phyloP scores from a whole-genome alignment of 176 grass and related monocot species.

The Alopecurus myosuroides region DNA sequence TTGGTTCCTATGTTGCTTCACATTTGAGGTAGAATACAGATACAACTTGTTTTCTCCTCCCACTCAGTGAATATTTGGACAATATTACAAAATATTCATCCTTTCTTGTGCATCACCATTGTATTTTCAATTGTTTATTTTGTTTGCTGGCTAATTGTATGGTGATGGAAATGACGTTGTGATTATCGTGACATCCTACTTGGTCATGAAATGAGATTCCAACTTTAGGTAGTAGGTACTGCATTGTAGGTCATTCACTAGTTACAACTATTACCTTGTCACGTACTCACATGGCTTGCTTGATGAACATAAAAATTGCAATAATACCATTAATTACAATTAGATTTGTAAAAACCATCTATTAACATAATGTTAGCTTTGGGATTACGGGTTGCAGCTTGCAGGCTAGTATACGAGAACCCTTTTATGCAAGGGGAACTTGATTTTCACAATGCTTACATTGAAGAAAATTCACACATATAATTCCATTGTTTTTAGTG shows the following conservation, averaged over 20 bases:
- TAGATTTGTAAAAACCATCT: not conserved
- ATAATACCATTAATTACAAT: not conserved
- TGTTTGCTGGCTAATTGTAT: not conserved
- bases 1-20: slow-evolving; percentile 1
- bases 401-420: not conserved
- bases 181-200: not conserved
- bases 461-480: not conserved
- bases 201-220: not conserved
- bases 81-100: not conserved
- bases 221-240: not conserved
- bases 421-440: not conserved
- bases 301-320: not conserved
- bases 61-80: not conserved
- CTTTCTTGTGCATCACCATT: slow-evolving; percentile 1
- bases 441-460: not conserved
- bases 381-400: not conserved
- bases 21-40: not conserved
- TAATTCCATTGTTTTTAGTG: not conserved
- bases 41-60: not conserved
- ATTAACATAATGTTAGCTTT: not conserved
- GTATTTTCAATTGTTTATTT: not conserved
- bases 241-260: not conserved
- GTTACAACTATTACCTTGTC: not conserved
- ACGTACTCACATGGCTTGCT: not conserved
- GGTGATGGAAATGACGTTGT: slow-evolving; percentile 3